Evolutionary conservation across 2,329 filamentous ascomycete genomes (phyloP).

Genomic region (Grosmannia penicillata): DNA sequence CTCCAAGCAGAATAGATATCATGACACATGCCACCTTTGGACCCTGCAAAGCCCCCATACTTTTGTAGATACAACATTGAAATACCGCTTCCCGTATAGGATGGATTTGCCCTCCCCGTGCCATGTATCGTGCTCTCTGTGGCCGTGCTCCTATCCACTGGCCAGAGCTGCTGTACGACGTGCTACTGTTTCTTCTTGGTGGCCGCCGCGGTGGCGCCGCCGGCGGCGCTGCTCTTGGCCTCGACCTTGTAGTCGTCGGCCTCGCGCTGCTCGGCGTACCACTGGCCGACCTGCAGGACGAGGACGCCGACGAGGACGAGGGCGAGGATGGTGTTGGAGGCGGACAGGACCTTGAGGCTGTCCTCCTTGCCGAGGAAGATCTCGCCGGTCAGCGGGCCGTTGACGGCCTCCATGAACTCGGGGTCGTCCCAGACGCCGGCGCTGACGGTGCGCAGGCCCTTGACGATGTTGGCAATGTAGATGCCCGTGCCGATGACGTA

Average conservation of each 20-base stretch:
- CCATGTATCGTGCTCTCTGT: too few species aligned
- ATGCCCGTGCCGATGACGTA: slow-evolving; percentile 82
- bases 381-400: slow-evolving; percentile 37
- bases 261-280: slow-evolving; percentile 95
- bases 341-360: slow-evolving; percentile 75
- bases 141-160: neutral
- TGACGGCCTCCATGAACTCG: slow-evolving; percentile 22
- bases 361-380: slow-evolving; percentile 71
- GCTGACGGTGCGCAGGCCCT: slow-evolving; percentile 74
- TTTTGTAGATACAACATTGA: too few species aligned
- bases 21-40: too few species aligned
- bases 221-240: neutral
- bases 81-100: too few species aligned
- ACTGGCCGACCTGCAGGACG: slow-evolving; percentile 88
- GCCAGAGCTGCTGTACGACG: neutral
- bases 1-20: too few species aligned
- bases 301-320: slow-evolving; percentile 82
- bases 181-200: slow-evolving; percentile 13
- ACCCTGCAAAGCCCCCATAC: too few species aligned
- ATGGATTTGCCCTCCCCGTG: too few species aligned
- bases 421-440: slow-evolving; percentile 44
- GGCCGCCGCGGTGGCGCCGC: slow-evolving; percentile 2
- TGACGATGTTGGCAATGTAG: slow-evolving; percentile 93
- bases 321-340: slow-evolving; percentile 91
- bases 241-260: slow-evolving; percentile 44